A percentile compares a stretch with the other conserved stretches of the same genome.
phyloP scores from a whole-genome alignment of 2,329 filamentous ascomycete species.

The Phyllosticta citriasiana region DNA sequence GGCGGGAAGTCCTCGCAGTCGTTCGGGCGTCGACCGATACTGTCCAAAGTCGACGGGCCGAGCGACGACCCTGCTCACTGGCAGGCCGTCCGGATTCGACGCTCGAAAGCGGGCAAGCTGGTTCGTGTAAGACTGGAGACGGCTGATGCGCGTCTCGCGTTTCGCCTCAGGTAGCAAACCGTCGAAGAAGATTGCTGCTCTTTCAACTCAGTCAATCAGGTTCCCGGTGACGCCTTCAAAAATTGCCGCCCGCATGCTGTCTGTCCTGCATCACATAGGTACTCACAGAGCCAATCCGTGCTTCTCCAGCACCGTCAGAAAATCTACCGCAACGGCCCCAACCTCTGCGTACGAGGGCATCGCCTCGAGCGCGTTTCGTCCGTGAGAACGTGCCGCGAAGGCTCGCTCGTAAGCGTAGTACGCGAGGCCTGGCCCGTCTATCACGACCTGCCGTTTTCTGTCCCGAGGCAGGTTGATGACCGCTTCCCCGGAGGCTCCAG shows the following conservation, averaged over 20 bases:
- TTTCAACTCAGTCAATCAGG: slow-evolving; percentile 22
- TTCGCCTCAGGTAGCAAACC: slow-evolving; percentile 66
- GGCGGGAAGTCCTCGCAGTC: slow-evolving; percentile 33
- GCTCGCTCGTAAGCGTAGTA: slow-evolving; percentile 9
- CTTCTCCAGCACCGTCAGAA: slow-evolving; percentile 50
- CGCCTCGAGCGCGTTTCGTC: slow-evolving; percentile 4
- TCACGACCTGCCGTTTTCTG: not conserved
- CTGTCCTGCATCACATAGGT: slow-evolving; percentile 2
- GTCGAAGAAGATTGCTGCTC: slow-evolving; percentile 72
- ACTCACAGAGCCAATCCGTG: slow-evolving; percentile 54
- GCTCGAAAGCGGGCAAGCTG: slow-evolving; percentile 43
- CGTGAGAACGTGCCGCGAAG: slow-evolving; percentile 3
- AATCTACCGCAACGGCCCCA: slow-evolving; percentile 42
- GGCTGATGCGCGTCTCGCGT: slow-evolving; percentile 47
- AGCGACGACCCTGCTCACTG: slow-evolving; percentile 9
- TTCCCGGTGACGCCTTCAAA: slow-evolving; percentile 6
- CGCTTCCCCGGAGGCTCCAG: not conserved
- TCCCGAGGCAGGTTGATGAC: not conserved
- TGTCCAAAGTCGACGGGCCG: slow-evolving; percentile 9
- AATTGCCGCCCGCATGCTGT: not conserved
- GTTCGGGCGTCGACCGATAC: slow-evolving; percentile 13
- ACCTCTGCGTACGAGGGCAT: slow-evolving; percentile 54
- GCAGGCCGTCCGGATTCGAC: not conserved
- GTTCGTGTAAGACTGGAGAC: slow-evolving; percentile 49
- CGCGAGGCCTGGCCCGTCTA: slow-evolving; percentile 9